These are phyloP conservation scores for Pseudohalonectria lignicola DNA, from an alignment of 2,329 filamentous ascomycete species.

Conservation along the genomic window DNA sequence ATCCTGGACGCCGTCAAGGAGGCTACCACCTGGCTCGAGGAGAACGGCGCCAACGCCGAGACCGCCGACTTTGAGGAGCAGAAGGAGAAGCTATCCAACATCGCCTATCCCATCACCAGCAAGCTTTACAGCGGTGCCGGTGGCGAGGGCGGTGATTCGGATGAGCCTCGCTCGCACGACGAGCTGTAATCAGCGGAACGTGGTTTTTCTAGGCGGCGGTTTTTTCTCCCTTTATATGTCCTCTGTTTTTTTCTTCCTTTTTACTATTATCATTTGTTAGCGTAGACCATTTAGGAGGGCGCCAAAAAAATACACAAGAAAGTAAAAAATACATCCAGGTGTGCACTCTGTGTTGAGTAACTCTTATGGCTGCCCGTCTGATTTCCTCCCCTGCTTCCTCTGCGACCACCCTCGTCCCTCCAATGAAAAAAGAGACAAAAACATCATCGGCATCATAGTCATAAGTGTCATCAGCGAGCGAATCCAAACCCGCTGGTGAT, in stretches of 20 bases:
- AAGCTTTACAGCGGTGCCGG: slow-evolving; percentile 74
- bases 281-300: too few species aligned
- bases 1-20: slow-evolving; percentile 96
- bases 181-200: slow-evolving; percentile 69
- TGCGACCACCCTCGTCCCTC: too few species aligned
- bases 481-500: too few species aligned
- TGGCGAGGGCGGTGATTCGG: slow-evolving; percentile 56
- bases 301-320: not conserved
- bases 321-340: not conserved
- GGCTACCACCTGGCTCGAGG: slow-evolving; percentile 89
- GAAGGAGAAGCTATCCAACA: slow-evolving; percentile 96
- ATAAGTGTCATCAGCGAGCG: too few species aligned
- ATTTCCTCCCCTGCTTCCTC: too few species aligned
- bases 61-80: slow-evolving; percentile 98
- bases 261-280: too few species aligned
- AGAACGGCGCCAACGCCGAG: slow-evolving; percentile 76
- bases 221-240: not conserved
- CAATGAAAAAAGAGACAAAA: too few species aligned
- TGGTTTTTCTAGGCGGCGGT: not conserved
- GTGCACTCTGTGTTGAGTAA: not conserved
- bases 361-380: too few species aligned
- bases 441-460: too few species aligned
- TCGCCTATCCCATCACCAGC: slow-evolving; percentile 97
- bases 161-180: slow-evolving; percentile 60
- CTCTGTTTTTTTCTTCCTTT: too few species aligned